Base-by-base conservation (phyloP, 768 basidiomycete species). In the Macrolepiota dolichaula region DNA sequence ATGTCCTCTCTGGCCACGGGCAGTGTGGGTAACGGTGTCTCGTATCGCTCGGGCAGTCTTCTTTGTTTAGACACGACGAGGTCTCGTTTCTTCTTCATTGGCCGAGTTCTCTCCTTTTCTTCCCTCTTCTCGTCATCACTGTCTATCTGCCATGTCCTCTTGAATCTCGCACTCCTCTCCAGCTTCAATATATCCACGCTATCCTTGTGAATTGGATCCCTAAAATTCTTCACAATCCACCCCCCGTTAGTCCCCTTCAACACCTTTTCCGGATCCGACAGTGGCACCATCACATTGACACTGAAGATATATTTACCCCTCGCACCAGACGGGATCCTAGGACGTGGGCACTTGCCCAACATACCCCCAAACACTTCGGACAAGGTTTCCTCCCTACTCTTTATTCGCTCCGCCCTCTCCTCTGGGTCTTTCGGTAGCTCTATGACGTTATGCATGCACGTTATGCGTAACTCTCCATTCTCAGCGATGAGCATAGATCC, bases 401-500 rank as follows among this genome's bases (percentile, higher is more conserved):
- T 37, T 2, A 57, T 50, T 17, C 22, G 46, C 32, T 35, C 10
- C 19, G 50, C 27, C 32, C 56, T 36, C 19, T 49, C 46, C 15
- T 50, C 2, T 25, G 56, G 32, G 22, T 57, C 56, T 19, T 57
- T 49, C 15, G 35, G 12, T 24, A 57, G 25, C 56, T 49, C 46
- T 9, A 60, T 24, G 1, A 60, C 59, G 15, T 60, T 60, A 25
- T 60, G 52, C 25, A 60, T 24, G 11, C 25, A n/a, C 19, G 51
- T 53, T 19, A 60, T 25, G 12, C 51, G 51, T 15, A 60, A 11
- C 15, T 60, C 59, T 19, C 51, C 38, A 12, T 42, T 44, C 1
- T 32, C 13, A 3, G 59, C 53, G 10, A 60, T 27, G 42, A 60
- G 59, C 51, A 60, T 35, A 7, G 38, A 46, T 4, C 59, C 52